phyloP scores from a whole-genome alignment of 129 eudicot species.

The Lactuca saligna region DNA sequence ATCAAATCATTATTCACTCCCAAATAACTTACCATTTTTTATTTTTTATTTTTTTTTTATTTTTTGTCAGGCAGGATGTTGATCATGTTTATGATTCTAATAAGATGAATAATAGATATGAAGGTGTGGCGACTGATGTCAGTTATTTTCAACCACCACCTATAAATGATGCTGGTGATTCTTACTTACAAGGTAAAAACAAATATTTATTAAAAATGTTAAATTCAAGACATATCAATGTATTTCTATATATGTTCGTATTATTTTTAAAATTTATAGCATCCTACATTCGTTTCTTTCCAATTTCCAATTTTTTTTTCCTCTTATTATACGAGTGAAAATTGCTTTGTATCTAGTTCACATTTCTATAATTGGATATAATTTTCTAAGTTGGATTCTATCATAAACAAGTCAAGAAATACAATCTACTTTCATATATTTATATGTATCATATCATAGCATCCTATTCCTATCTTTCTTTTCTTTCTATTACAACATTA shows the following conservation, averaged over 20 bases:
- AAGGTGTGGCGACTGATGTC: slow-evolving; percentile 32
- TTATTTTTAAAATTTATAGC: background rate
- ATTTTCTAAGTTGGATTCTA: too few relatives aligned
- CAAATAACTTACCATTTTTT: background rate
- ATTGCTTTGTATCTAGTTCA: too few relatives aligned
- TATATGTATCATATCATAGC: too few relatives aligned
- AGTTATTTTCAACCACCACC: slow-evolving; percentile 42
- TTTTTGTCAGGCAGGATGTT: slow-evolving; percentile 18
- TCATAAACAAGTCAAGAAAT: too few relatives aligned
- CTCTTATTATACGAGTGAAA: too few relatives aligned
- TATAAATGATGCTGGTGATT: slow-evolving; percentile 38
- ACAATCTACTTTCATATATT: too few relatives aligned
- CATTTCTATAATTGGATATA: too few relatives aligned
- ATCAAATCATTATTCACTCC: background rate
- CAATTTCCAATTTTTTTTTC: too few relatives aligned
- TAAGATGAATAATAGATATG: slow-evolving; percentile 39
- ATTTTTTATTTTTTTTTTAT: background rate
- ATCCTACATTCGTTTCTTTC: too few relatives aligned
- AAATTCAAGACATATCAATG: background rate
- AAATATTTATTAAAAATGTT: background rate
- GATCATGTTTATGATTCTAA: slow-evolving; percentile 26
- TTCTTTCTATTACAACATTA: too few relatives aligned
- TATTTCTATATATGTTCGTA: background rate
- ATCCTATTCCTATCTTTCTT: too few relatives aligned
- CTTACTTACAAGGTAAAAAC: slow-evolving; percentile 61